Evolutionary conservation across 345 rosid species (phyloP), one percentile per base, ranked within the genome.

Genomic region (Combretum micranthum): DNA sequence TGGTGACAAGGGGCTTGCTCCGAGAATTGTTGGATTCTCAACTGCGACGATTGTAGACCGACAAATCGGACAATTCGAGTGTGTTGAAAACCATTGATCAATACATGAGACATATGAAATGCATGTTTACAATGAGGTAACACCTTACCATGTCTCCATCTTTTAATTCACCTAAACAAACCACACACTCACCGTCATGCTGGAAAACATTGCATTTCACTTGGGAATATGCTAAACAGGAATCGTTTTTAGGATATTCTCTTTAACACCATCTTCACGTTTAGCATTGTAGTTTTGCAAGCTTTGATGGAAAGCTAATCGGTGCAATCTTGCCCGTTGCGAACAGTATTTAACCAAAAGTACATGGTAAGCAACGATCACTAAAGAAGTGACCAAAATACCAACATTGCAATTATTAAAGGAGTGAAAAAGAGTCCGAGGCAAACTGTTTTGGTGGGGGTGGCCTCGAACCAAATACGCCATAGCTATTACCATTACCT

Each of bases 31-130:
- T 47, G 25, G 16, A 39, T 42, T 20, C 47, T 15, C 46, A 14
- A n/a, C 54, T 9, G 55, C 44, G 44, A 39, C 53, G 2, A 77
- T 61, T 2, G 69, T 64, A 17, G 77, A 64, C 44, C 91, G 71
- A 57, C 97, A 90, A 49, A 83, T 44, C 5, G 95, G 97, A 57
- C 93, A 90, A 53, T 64, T 81, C 0, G 66, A 64, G 57, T 80
- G 85, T 20, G 85, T 78, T 42, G 44, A 58, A 44, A 90, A 77
- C 97, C 97, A 90, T 52, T 58, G 51, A 59, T 85, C 95, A 10
- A 90, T 70, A 61, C 97, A 90, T 3, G 75, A 61, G 37, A 80
- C 82, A 19, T n/a, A n/a, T 90, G 97, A 65, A 84, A 90, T 7
- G 81, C 65, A 26, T 90, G 97, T 18, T 80, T 74, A 56, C 97